phyloP scores from a whole-genome alignment of 805 yeast species.

The Saturnispora sanitii region DNA sequence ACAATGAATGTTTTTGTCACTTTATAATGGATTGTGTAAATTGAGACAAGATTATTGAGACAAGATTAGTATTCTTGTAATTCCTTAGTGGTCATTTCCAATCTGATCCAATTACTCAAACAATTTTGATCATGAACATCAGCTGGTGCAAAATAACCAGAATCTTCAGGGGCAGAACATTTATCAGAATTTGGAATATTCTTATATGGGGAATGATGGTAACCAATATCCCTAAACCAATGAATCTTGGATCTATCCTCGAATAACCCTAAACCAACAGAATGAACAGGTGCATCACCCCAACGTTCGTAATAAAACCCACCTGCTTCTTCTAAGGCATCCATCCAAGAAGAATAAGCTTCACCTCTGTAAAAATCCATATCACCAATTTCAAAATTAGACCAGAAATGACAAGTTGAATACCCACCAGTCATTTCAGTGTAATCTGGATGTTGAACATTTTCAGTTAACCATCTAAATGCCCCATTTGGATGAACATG shows the following conservation, averaged over 20 bases:
- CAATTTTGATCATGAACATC: slow-evolving; percentile 28
- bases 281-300: slow-evolving; percentile 92
- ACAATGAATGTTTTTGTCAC: no score
- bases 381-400: slow-evolving; percentile 77
- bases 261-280: slow-evolving; percentile 62
- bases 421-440: slow-evolving; percentile 33
- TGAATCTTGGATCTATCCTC: slow-evolving; percentile 64
- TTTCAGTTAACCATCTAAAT: slow-evolving; percentile 45
- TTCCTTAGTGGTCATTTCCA: slow-evolving; percentile 28
- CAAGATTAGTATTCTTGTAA: slow-evolving; percentile 22
- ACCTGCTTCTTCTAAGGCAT: slow-evolving; percentile 59
- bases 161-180: slow-evolving; percentile 31
- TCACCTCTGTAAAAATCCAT: slow-evolving; percentile 71
- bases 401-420: slow-evolving; percentile 77
- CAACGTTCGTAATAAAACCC: slow-evolving; percentile 85
- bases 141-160: slow-evolving; percentile 27
- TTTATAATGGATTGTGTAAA: no score
- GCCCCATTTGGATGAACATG: slow-evolving; percentile 50
- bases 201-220: slow-evolving; percentile 61
- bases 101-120: slow-evolving; percentile 29
- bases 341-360: slow-evolving; percentile 59
- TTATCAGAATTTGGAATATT: slow-evolving; percentile 66
- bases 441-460: slow-evolving; percentile 40
- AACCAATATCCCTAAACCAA: slow-evolving; percentile 83
- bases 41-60: neutral